Evolutionary conservation across 768 basidiomycete species (phyloP).

Genomic region (Lyophyllum atratum): DNA sequence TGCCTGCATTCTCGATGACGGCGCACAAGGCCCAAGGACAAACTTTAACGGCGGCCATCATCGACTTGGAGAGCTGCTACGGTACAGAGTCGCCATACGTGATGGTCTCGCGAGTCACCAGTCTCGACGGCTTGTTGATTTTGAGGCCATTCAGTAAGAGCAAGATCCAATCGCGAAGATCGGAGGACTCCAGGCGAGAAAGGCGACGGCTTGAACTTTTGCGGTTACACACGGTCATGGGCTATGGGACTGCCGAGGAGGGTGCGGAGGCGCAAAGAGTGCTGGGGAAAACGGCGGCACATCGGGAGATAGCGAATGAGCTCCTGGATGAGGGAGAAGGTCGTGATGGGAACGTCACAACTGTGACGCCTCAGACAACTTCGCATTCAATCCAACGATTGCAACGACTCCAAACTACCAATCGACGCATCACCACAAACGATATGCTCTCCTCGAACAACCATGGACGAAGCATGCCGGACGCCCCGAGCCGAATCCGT

Average conservation of each 20-base stretch:
- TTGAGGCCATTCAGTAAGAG: conserved; percentile 18
- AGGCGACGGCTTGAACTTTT: conserved; percentile 3
- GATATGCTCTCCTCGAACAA: too few relatives aligned
- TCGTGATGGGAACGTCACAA: not conserved
- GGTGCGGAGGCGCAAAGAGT: not conserved
- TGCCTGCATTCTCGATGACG: conserved; percentile 41
- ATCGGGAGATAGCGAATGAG: too few relatives aligned
- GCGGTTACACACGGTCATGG: not conserved
- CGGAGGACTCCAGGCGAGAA: conserved; percentile 11
- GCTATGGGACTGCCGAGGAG: not conserved
- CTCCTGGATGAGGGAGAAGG: not conserved
- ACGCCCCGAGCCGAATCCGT: too few relatives aligned
- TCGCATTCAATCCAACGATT: not conserved
- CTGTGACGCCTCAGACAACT: not conserved
- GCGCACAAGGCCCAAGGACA: conserved; percentile 42
- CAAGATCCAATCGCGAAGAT: conserved; percentile 7
- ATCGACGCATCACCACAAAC: not conserved
- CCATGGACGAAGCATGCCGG: too few relatives aligned
- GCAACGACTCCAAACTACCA: not conserved
- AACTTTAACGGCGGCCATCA: conserved; percentile 27
- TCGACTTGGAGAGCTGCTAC: conserved; percentile 31
- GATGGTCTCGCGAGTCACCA: conserved; percentile 37
- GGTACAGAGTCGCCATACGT: conserved; percentile 41
- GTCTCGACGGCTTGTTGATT: conserved; percentile 30
- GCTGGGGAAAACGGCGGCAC: not conserved